phyloP scores from a whole-genome alignment of 768 basidiomycete genomes.

The Roridomyces roridus region DNA sequence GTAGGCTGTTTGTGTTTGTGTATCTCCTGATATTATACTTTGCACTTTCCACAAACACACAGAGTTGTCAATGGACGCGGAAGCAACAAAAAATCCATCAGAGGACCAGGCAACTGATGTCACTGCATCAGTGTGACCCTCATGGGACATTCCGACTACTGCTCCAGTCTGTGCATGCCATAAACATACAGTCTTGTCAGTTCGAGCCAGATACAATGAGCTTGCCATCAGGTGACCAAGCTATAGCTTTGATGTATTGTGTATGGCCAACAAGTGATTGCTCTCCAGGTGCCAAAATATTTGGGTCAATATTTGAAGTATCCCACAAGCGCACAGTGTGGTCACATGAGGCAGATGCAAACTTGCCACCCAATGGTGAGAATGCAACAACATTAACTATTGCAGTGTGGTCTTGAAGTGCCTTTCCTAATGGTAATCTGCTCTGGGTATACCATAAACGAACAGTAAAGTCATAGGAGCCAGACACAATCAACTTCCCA shows the following conservation, averaged over 20 bases:
- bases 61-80: constrained; percentile 30
- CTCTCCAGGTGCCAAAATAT: too few species aligned
- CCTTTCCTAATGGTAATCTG: not conserved
- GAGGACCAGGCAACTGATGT: constrained; percentile 29
- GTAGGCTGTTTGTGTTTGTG: too few species aligned
- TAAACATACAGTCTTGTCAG: constrained; percentile 56
- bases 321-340: not conserved
- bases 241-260: too few species aligned
- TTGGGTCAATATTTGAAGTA: too few species aligned
- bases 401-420: too few species aligned
- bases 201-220: constrained; percentile 48
- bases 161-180: constrained; percentile 50
- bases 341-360: not conserved
- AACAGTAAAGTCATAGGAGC: not conserved
- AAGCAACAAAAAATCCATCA: constrained; percentile 26
- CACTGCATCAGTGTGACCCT: constrained; percentile 20
- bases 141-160: not conserved
- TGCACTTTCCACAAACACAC: constrained; percentile 32
- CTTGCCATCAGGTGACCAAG: too few species aligned
- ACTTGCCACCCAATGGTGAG: not conserved
- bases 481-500: not conserved
- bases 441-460: not conserved
- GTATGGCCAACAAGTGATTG: too few species aligned
- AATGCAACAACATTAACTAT: too few species aligned
- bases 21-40: too few species aligned